phyloP scores from a whole-genome alignment of 495 filamentous ascomycete genomes.

The Neurospora pannonica region DNA sequence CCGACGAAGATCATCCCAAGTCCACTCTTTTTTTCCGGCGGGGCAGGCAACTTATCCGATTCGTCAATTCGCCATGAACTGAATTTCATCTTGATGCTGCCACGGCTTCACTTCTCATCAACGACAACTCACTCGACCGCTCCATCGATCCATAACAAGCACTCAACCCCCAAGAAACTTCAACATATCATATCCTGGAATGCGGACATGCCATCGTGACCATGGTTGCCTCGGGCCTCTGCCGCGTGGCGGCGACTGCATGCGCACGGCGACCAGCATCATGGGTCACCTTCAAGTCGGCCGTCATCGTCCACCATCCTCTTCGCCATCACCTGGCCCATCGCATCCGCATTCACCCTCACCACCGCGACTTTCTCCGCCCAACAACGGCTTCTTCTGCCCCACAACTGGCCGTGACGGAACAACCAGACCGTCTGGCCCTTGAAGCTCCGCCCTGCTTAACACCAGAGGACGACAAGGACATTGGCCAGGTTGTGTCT shows the following conservation, averaged over 20 bases:
- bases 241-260: background rate
- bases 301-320: background rate
- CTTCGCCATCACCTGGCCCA: background rate
- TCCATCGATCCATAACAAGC: background rate
- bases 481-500: background rate
- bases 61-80: background rate
- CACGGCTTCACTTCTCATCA: background rate
- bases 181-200: background rate
- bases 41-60: background rate
- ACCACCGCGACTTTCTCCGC: background rate
- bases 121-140: background rate
- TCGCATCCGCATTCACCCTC: background rate
- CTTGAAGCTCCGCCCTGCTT: background rate
- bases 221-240: background rate
- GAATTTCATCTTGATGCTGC: background rate
- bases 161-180: background rate
- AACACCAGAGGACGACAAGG: background rate
- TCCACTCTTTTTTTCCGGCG: background rate
- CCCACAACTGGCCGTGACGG: background rate
- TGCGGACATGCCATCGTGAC: background rate
- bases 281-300: background rate
- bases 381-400: background rate
- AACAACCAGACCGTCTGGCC: background rate
- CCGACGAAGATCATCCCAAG: background rate
- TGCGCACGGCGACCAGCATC: background rate